A percentile compares a stretch with the other conserved stretches of the same genome.
Conservation (phyloP, 1,139 yeast species). For the Geotrichum aggregatum region DNA sequence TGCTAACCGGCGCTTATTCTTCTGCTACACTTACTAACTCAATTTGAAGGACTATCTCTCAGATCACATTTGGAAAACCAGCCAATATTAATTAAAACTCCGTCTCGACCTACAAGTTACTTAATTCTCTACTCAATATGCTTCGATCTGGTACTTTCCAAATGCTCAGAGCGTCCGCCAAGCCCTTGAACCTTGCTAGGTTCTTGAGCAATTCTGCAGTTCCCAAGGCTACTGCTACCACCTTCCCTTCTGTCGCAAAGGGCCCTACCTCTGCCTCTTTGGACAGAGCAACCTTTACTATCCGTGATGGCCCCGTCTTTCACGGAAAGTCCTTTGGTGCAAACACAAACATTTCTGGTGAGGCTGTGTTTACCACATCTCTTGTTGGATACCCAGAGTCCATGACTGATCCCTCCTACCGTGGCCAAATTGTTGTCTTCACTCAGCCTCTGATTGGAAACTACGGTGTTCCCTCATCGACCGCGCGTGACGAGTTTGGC, state of each 20-base stretch:
- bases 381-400: slow-evolving; percentile 97
- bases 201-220: slow-evolving; percentile 1
- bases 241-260: slow-evolving; percentile 27
- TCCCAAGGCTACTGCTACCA: background rate
- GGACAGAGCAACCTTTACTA: slow-evolving; percentile 84
- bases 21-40: background rate
- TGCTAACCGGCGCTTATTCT: too few species aligned
- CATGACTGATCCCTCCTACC: slow-evolving; percentile 96
- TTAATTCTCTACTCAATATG: background rate
- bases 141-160: slow-evolving; percentile 9
- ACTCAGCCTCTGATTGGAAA: slow-evolving; percentile 97
- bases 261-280: slow-evolving; percentile 32
- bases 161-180: slow-evolving; percentile 9
- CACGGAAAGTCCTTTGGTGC: slow-evolving; percentile 95
- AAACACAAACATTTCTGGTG: slow-evolving; percentile 84
- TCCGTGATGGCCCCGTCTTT: slow-evolving; percentile 91
- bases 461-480: slow-evolving; percentile 92
- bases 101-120: slow-evolving; percentile 7
- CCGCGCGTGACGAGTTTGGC: slow-evolving; percentile 74
- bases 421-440: slow-evolving; percentile 92
- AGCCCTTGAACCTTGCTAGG: slow-evolving; percentile 4
- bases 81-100: slow-evolving; percentile 33
- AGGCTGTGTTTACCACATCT: slow-evolving; percentile 95
- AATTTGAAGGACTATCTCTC: slow-evolving; percentile 24
- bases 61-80: slow-evolving; percentile 52